Evolutionary conservation across 1,284 basidiomycete species (phyloP).

Genomic region (Irpex sp.): DNA sequence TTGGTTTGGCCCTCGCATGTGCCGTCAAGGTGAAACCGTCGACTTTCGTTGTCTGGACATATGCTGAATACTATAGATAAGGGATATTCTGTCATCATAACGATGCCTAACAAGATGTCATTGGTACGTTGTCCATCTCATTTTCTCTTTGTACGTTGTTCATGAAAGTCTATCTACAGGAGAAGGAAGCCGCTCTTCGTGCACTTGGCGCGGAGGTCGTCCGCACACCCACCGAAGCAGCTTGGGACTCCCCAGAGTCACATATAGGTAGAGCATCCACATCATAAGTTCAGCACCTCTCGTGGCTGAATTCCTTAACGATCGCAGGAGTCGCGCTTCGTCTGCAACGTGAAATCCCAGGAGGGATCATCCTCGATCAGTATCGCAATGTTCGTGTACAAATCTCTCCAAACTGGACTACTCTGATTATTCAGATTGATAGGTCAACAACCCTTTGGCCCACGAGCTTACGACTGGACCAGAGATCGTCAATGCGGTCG

Average conservation of each 20-base stretch:
- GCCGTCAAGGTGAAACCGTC: constrained; percentile 77
- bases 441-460: constrained; percentile 85
- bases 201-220: constrained; percentile 93
- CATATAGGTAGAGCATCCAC: constrained; percentile 76
- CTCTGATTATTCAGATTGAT: constrained; percentile 6
- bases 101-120: constrained; percentile 96
- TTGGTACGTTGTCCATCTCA: constrained; percentile 35
- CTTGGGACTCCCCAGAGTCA: constrained; percentile 82
- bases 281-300: constrained; percentile 34
- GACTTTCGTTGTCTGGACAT: constrained; percentile 17
- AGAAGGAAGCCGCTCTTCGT: constrained; percentile 91
- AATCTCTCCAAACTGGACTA: neutral
- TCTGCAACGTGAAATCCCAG: constrained; percentile 76
- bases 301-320: constrained; percentile 82
- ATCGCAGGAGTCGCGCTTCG: constrained; percentile 79
- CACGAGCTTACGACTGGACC: constrained; percentile 86
- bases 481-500: constrained; percentile 81
- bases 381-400: constrained; percentile 66
- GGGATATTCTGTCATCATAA: constrained; percentile 92
- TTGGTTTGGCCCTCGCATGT: constrained; percentile 88
- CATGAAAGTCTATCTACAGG: constrained; percentile 37
- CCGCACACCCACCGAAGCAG: constrained; percentile 89
- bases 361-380: constrained; percentile 91
- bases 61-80: constrained; percentile 81
- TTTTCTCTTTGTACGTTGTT: neutral